phyloP scores from a whole-genome alignment of 169 alveolate genomes.

The Plasmodium adleri region DNA sequence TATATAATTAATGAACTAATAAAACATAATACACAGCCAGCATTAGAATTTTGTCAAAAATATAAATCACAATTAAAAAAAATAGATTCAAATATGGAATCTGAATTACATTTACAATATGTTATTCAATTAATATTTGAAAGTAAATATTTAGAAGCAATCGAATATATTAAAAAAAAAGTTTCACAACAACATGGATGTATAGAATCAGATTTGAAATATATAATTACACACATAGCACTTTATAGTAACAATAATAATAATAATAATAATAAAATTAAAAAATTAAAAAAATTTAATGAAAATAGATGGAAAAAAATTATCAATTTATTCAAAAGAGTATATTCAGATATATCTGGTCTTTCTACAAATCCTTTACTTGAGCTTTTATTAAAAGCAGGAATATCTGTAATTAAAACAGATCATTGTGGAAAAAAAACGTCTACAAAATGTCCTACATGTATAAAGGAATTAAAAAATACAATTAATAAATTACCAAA shows the following conservation, averaged over 20 bases:
- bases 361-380: constrained; percentile 76
- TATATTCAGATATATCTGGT: constrained; percentile 73
- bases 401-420: constrained; percentile 87
- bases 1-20: constrained; percentile 39
- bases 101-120: constrained; percentile 78
- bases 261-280: not conserved
- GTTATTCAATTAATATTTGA: constrained; percentile 69
- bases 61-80: constrained; percentile 70
- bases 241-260: not conserved
- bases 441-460: constrained; percentile 88
- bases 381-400: constrained; percentile 84
- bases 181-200: not conserved
- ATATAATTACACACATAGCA: constrained; percentile 46
- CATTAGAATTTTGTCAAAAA: constrained; percentile 65
- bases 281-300: constrained; percentile 13
- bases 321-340: constrained; percentile 29
- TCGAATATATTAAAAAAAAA: constrained; percentile 66
- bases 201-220: constrained; percentile 31
- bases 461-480: constrained; percentile 85
- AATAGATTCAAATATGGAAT: constrained; percentile 73
- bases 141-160: constrained; percentile 57
- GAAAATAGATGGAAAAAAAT: constrained; percentile 50
- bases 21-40: constrained; percentile 49
- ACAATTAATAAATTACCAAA: constrained; percentile 85
- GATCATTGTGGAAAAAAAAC: constrained; percentile 82